These are phyloP conservation scores for Calonectria fujianensis DNA, from an alignment of 2,329 filamentous ascomycete species.

Conservation along the genomic window DNA sequence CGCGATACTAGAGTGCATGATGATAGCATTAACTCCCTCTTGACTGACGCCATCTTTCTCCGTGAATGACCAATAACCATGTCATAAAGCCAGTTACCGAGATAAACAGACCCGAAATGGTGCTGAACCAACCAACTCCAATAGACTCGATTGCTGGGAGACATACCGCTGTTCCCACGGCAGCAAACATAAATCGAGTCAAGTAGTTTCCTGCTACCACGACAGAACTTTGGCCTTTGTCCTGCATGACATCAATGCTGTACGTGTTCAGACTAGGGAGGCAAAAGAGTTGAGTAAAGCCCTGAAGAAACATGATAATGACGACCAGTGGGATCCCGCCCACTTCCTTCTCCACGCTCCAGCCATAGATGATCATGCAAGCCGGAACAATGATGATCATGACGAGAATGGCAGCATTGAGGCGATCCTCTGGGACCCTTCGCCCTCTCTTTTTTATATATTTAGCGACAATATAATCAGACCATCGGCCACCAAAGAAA, in stretches of 20 bases:
- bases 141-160: slow-evolving; percentile 81
- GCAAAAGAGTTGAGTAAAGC: slow-evolving; percentile 81
- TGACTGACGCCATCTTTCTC: slow-evolving; percentile 45
- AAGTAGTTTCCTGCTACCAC: slow-evolving; percentile 86
- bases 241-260: slow-evolving; percentile 84
- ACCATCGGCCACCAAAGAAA: slow-evolving; percentile 81
- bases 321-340: slow-evolving; percentile 75
- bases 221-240: slow-evolving; percentile 73
- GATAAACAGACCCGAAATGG: slow-evolving; percentile 65
- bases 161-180: slow-evolving; percentile 79
- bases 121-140: slow-evolving; percentile 86
- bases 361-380: slow-evolving; percentile 76
- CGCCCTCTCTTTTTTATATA: slow-evolving; percentile 74
- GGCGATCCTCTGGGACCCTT: slow-evolving; percentile 79
- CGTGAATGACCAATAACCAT: slow-evolving; percentile 42
- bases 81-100: slow-evolving; percentile 42
- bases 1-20: not conserved
- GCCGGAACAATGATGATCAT: slow-evolving; percentile 72
- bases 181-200: slow-evolving; percentile 83
- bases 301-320: slow-evolving; percentile 81
- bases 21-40: slow-evolving; percentile 16
- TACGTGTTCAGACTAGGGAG: slow-evolving; percentile 83
- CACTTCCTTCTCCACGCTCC: slow-evolving; percentile 65
- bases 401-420: slow-evolving; percentile 73
- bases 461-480: slow-evolving; percentile 78